These are phyloP conservation scores for Pichia manshurica DNA, from an alignment of 805 yeast genomes.

Conservation along the genomic window DNA sequence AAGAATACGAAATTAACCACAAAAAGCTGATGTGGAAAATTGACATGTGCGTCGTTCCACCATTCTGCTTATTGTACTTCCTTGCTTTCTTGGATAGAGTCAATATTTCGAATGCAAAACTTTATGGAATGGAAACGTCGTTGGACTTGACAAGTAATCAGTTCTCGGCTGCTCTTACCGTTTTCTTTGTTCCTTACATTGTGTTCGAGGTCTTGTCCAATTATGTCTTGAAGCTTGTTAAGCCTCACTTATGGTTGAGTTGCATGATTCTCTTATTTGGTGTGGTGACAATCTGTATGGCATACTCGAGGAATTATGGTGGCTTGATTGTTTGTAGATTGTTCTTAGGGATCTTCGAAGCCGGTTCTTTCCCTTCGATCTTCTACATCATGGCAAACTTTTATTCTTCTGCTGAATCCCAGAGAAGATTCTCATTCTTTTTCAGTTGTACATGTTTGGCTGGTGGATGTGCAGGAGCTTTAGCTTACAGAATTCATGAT, in stretches of 20 bases:
- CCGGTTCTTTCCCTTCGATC: slow-evolving; percentile 71
- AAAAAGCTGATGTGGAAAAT: slow-evolving; percentile 54
- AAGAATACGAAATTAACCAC: slow-evolving; percentile 46
- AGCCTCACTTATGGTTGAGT: slow-evolving; percentile 62
- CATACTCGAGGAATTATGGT: slow-evolving; percentile 53
- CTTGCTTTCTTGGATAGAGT: slow-evolving; percentile 77
- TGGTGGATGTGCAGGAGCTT: slow-evolving; percentile 73
- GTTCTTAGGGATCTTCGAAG: slow-evolving; percentile 61
- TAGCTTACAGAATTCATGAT: slow-evolving; percentile 59
- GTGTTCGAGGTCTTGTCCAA: slow-evolving; percentile 62
- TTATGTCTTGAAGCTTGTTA: slow-evolving; percentile 49
- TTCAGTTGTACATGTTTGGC: slow-evolving; percentile 69
- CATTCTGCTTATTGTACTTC: slow-evolving; percentile 70
- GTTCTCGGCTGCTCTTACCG: slow-evolving; percentile 58
- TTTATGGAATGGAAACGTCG: slow-evolving; percentile 59
- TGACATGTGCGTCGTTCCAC: slow-evolving; percentile 66
- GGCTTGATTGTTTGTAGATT: slow-evolving; percentile 58
- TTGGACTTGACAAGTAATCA: slow-evolving; percentile 51
- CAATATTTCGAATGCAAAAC: slow-evolving; percentile 74
- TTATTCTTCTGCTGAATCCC: slow-evolving; percentile 60
- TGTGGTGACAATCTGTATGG: slow-evolving; percentile 58
- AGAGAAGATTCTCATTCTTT: slow-evolving; percentile 62
- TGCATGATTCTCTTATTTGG: slow-evolving; percentile 59
- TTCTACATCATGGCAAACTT: slow-evolving; percentile 64
- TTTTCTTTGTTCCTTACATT: slow-evolving; percentile 68